A percentile compares a stretch with the other conserved stretches of the same genome.
These are phyloP conservation scores for Macrotyloma uniflorum DNA, from an alignment of 306 rosid species.

Conservation along the genomic window DNA sequence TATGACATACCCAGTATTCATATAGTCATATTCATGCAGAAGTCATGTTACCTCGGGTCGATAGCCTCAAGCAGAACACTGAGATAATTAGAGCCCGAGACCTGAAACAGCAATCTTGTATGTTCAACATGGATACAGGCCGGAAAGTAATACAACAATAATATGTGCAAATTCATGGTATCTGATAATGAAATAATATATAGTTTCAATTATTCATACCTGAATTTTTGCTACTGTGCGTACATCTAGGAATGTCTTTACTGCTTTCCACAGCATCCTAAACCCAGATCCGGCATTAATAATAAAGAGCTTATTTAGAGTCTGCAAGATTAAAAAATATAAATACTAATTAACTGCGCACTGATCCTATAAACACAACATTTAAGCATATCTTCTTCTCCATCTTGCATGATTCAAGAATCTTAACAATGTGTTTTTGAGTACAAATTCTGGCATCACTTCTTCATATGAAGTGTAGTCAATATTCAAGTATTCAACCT, in stretches of 20 bases:
- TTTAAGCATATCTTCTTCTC: not conserved
- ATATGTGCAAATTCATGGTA: constrained; percentile 1
- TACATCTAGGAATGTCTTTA: constrained; percentile 70
- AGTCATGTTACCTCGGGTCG: constrained; percentile 62
- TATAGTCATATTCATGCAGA: not conserved
- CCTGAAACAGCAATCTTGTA: constrained; percentile 54
- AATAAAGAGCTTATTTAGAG: constrained; percentile 71
- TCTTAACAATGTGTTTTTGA: not conserved
- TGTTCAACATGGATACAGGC: constrained; percentile 5
- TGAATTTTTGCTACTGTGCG: constrained; percentile 81
- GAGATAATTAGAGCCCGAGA: constrained; percentile 66
- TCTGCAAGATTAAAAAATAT: constrained; percentile 53
- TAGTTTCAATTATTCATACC: constrained; percentile 45
- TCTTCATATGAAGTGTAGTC: not conserved
- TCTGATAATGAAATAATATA: constrained; percentile 3
- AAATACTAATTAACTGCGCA: not conserved
- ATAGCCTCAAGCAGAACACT: constrained; percentile 55
- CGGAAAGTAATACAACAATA: not conserved
- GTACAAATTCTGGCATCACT: not conserved
- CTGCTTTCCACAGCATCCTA: constrained; percentile 80
- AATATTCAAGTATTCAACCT: constrained; percentile 17
- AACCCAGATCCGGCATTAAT: constrained; percentile 92
- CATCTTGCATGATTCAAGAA: not conserved
- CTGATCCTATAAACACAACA: not conserved
- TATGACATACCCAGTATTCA: no score